phyloP scores from a whole-genome alignment of 2,329 filamentous ascomycete species.

The Chalaropsis ovoidea region DNA sequence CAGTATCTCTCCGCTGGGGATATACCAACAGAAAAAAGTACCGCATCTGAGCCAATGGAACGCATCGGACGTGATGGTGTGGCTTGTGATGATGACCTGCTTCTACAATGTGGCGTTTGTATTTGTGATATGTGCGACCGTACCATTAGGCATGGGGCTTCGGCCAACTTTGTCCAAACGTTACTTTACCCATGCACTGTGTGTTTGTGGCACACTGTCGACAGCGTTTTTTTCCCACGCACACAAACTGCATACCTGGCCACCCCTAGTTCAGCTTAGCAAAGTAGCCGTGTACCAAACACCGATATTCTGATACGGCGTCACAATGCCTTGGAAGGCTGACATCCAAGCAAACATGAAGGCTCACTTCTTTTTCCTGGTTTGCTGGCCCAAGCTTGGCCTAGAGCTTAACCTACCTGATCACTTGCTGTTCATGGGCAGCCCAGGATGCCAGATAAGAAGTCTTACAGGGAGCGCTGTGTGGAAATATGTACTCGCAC shows the following conservation, averaged over 20 bases:
- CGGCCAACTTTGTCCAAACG: neutral
- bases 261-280: no score
- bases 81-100: neutral
- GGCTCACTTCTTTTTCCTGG: neutral
- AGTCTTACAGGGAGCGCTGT: no score
- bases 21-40: no score
- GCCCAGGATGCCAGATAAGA: neutral
- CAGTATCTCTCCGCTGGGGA: no score
- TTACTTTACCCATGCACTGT: neutral
- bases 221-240: neutral
- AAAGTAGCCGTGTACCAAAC: no score
- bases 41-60: neutral
- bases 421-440: neutral
- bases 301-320: no score
- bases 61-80: neutral
- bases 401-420: no score
- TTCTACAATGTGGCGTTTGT: neutral
- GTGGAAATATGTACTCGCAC: slow-evolving; percentile 1
- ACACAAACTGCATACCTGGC: neutral
- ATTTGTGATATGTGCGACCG: neutral
- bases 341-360: neutral
- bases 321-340: neutral
- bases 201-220: neutral
- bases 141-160: neutral
- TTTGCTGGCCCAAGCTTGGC: no score